A percentile compares a stretch with the other conserved stretches of the same genome.
Conservation (phyloP, 805 yeast genomes). For the Sungouiozyma intestinalis region DNA sequence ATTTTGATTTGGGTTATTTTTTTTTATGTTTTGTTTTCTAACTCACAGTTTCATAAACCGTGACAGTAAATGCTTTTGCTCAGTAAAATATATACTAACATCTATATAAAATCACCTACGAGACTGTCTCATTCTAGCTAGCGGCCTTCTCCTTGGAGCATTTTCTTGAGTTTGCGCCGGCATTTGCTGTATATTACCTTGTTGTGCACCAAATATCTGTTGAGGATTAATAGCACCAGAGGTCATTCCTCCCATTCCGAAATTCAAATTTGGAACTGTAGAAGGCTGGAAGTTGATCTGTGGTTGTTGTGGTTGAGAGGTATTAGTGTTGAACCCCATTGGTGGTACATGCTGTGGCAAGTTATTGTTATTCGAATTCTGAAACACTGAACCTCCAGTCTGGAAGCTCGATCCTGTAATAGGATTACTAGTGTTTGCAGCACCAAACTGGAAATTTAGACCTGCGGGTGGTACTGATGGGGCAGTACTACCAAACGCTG, state of each 20-base stretch:
- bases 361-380: not conserved
- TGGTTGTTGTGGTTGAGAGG: slow-evolving; percentile 3
- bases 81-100: not conserved
- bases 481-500: slow-evolving; percentile 6
- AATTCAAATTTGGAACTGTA: slow-evolving; percentile 18
- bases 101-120: slow-evolving; percentile 12
- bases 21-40: not conserved
- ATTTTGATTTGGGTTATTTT: too few relatives aligned
- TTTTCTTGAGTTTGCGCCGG: slow-evolving; percentile 3
- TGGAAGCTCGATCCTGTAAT: not conserved
- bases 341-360: not conserved
- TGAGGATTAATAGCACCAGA: slow-evolving; percentile 4
- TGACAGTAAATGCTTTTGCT: not conserved
- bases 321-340: not conserved
- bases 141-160: slow-evolving; percentile 9
- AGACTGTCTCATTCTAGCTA: slow-evolving; percentile 26
- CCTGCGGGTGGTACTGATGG: slow-evolving; percentile 1
- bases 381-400: slow-evolving; percentile 8
- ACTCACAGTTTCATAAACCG: not conserved
- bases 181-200: not conserved
- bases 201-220: slow-evolving; percentile 3
- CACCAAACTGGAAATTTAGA: not conserved
- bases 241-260: slow-evolving; percentile 8
- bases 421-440: not conserved
- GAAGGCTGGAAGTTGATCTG: slow-evolving; percentile 15